phyloP scores from a whole-genome alignment of 2,329 filamentous ascomycete species.

The Aspergillus floridensis region DNA sequence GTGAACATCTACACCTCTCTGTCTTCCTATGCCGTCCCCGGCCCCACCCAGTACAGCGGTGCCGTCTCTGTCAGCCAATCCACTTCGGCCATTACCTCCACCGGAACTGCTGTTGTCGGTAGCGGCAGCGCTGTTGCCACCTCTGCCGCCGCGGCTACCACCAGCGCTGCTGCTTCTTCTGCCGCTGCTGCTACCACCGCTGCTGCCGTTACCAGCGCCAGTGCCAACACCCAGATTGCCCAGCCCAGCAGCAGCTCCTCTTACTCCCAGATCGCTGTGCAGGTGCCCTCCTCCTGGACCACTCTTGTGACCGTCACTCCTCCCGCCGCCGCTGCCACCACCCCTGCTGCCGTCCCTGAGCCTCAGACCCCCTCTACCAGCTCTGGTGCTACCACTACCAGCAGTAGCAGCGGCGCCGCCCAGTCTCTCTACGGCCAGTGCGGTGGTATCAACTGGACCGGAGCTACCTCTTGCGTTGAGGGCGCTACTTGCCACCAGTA shows the following conservation, averaged over 20 bases:
- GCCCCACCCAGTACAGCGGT: constrained; percentile 34
- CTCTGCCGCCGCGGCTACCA: neutral
- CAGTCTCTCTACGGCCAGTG: constrained; percentile 41
- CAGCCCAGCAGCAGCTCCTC: constrained; percentile 1
- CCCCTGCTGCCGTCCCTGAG: constrained; percentile 1
- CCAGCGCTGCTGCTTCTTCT: neutral
- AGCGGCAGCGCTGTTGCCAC: constrained; percentile 1
- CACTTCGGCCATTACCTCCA: constrained; percentile 15
- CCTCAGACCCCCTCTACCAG: neutral
- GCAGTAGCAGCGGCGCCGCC: neutral
- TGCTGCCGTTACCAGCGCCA: neutral
- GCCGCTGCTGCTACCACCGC: neutral
- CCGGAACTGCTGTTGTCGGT: constrained; percentile 10
- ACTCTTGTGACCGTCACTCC: constrained; percentile 2
- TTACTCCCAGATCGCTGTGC: constrained; percentile 6
- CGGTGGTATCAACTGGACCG: constrained; percentile 45
- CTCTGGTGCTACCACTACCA: neutral
- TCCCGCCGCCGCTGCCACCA: neutral
- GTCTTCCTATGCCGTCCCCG: constrained; percentile 49
- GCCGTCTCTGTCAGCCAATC: constrained; percentile 14
- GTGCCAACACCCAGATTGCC: neutral
- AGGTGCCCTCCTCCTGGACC: constrained; percentile 8
- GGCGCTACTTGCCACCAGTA: constrained; percentile 40
- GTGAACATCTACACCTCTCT: constrained; percentile 55
- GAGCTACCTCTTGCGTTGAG: constrained; percentile 39